Evolutionary conservation across 257 asterid genomes (phyloP), one percentile per base, ranked within the genome.

Genomic region (Solanum medicagineum): DNA sequence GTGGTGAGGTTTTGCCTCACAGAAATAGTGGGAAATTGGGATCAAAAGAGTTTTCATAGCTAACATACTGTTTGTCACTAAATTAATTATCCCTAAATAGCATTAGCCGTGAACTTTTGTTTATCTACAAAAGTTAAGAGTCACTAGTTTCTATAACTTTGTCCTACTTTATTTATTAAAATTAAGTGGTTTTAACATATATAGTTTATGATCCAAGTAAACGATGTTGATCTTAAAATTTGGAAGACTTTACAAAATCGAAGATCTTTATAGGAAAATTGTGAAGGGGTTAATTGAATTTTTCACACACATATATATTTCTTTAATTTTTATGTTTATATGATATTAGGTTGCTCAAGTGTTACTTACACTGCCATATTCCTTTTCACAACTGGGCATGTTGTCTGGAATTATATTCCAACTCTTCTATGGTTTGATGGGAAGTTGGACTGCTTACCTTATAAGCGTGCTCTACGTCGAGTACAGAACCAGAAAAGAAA

Each of bases 321-420:
- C 0, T 20, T 5, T 5, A 32, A 15, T 70, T 3, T 82, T 13
- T 29, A 29, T 1, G 32, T 86, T 7, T 24, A 36, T 71, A 49
- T 81, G 49, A 59, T 69, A 47, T 26, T 47, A 94, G 98, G 98
- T 95, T 85, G 98, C 98, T 12, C 98, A 95, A 92, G 97, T 95
- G 85, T 93, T 95, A 84, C 92, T 95, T 3, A 95, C 98, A 70
- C 85, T 95, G 82, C 98, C 98, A 40, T 95, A 95, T 68, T 95
- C 98, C 85, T 95, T 95, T 83, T 95, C 98, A 29, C 98, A 95
- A 88, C 97, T 95, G 59, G 98, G 98, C 26, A 91, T 95, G 97
- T 22, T 77, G 22, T 95, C 98, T 84, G 98, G 98, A 59, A 88
- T 95, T 66, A 5, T 90, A 1, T 93, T 95, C 85, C 98, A 95